Conservation (phyloP, 2,329 filamentous ascomycete genomes). For the Tothia fuscella region DNA sequence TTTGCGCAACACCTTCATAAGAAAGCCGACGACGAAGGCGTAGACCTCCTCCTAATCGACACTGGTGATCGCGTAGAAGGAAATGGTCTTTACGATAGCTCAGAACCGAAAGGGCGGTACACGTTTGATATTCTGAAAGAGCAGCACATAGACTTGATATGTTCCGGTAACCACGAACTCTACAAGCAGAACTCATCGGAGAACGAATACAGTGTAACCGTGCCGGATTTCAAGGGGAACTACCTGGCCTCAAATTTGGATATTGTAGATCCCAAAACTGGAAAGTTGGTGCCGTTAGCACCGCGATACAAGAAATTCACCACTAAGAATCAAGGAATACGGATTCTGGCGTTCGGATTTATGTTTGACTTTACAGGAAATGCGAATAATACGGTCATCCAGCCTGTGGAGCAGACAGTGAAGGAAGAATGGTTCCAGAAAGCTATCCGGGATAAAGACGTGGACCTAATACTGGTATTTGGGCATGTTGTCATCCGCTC, state of each 20-base stretch:
- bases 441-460: constrained; percentile 63
- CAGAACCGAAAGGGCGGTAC: constrained; percentile 74
- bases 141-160: constrained; percentile 74
- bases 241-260: constrained; percentile 92
- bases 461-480: constrained; percentile 76
- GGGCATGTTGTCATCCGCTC: constrained; percentile 79
- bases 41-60: constrained; percentile 84
- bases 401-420: constrained; percentile 66
- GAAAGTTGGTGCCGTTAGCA: constrained; percentile 62
- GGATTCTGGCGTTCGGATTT: constrained; percentile 83
- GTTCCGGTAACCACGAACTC: constrained; percentile 87
- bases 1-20: constrained; percentile 74
- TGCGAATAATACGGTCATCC: constrained; percentile 79
- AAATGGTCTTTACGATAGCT: constrained; percentile 88
- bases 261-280: constrained; percentile 62
- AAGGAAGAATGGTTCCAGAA: constrained; percentile 81
- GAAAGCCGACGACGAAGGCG: constrained; percentile 64
- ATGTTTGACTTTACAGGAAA: constrained; percentile 88
- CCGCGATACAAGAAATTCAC: constrained; percentile 78
- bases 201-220: constrained; percentile 65
- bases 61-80: constrained; percentile 90
- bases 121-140: constrained; percentile 78
- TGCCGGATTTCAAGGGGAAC: constrained; percentile 66
- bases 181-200: constrained; percentile 71
- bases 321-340: constrained; percentile 77